Evolutionary conservation across 805 yeast species (phyloP).

Genomic region (Kodamaea sagamina): DNA sequence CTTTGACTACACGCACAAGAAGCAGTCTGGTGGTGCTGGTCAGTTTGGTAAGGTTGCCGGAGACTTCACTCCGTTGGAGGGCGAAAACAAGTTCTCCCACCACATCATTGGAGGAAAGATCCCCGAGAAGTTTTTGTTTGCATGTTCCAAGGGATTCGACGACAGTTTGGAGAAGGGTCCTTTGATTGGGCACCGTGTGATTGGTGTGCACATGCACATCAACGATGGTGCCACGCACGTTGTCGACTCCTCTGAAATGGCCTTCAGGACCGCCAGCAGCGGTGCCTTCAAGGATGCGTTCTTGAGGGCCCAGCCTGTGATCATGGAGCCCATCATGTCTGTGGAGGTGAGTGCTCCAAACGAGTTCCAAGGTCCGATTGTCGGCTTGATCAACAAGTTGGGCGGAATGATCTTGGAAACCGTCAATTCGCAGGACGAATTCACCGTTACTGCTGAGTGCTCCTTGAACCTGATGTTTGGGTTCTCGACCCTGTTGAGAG

Average conservation of each 20-base stretch:
- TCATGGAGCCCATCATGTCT: conserved; percentile 95
- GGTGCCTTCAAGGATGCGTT: conserved; percentile 93
- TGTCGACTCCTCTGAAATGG: conserved; percentile 94
- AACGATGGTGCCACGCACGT: conserved; percentile 97
- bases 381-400: conserved; percentile 87
- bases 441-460: conserved; percentile 91
- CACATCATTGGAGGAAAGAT: conserved; percentile 96
- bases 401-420: conserved; percentile 93
- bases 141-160: conserved; percentile 94
- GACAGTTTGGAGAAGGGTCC: conserved; percentile 97
- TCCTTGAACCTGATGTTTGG: conserved; percentile 97
- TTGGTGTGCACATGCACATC: conserved; percentile 89
- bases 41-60: conserved; percentile 98
- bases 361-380: conserved; percentile 93
- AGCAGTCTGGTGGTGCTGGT: conserved; percentile 99
- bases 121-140: conserved; percentile 89
- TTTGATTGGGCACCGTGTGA: conserved; percentile 87
- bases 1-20: conserved; percentile 94
- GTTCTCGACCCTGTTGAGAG: conserved; percentile 91
- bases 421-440: conserved; percentile 91
- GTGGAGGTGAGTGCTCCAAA: conserved; percentile 91
- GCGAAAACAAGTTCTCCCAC: conserved; percentile 75
- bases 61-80: conserved; percentile 61
- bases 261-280: conserved; percentile 90
- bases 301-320: conserved; percentile 77